phyloP scores from a whole-genome alignment of 2,329 filamentous ascomycete species.

The Nectriaceae sp. region DNA sequence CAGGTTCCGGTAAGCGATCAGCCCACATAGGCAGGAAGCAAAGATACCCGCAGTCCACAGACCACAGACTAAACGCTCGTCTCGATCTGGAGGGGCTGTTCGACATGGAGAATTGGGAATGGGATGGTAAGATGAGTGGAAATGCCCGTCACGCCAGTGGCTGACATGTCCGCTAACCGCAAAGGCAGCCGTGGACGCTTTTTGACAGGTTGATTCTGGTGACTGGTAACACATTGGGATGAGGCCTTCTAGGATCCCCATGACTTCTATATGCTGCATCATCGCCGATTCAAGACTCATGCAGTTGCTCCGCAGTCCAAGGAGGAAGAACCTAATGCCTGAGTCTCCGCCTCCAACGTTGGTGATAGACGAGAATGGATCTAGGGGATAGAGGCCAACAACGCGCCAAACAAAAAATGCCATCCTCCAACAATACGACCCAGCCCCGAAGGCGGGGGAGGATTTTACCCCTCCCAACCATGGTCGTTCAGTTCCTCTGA shows the following conservation, averaged over 20 bases:
- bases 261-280: background rate
- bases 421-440: no score
- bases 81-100: constrained; percentile 10
- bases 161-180: constrained; percentile 6
- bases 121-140: constrained; percentile 6
- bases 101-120: constrained; percentile 15
- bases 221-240: no score
- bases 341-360: background rate
- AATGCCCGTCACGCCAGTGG: constrained; percentile 16
- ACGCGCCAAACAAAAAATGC: no score
- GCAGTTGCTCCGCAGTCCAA: background rate
- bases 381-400: no score
- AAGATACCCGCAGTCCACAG: background rate
- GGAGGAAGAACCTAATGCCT: background rate
- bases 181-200: background rate
- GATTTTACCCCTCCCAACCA: constrained; percentile 15
- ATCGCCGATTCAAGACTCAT: no score
- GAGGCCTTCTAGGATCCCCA: background rate
- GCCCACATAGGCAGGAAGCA: constrained; percentile 3
- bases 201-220: no score
- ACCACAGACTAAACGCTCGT: background rate
- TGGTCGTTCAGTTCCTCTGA: constrained; percentile 21
- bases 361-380: no score
- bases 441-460: background rate
- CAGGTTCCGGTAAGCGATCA: constrained; percentile 10